These are phyloP conservation scores for Saccharomycopsis javanensis DNA, from an alignment of 805 yeast species.

Conservation along the genomic window DNA sequence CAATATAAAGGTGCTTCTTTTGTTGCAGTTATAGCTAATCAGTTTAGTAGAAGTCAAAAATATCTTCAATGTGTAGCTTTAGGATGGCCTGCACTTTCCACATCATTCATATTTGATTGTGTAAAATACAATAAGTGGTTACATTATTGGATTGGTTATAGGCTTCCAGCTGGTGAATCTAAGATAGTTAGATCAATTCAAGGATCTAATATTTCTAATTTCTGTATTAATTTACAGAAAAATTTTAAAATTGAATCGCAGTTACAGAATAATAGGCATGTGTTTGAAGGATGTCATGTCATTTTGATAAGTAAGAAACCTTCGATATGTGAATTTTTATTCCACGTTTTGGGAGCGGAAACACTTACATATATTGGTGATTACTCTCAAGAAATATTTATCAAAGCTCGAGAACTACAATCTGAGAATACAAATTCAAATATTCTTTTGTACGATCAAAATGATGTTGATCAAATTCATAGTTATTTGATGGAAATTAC, in stretches of 20 bases:
- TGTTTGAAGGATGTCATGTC: constrained; percentile 21
- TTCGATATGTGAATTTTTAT: constrained; percentile 32
- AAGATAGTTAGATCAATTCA: constrained; percentile 32
- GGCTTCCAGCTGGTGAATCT: constrained; percentile 69
- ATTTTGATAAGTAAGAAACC: constrained; percentile 21
- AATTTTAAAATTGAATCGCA: constrained; percentile 30
- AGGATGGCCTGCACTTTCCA: constrained; percentile 79
- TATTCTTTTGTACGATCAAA: constrained; percentile 26
- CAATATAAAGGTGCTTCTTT: constrained; percentile 32
- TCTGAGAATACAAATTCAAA: constrained; percentile 1
- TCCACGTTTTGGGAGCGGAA: constrained; percentile 37
- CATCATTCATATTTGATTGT: constrained; percentile 45
- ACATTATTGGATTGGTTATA: constrained; percentile 40
- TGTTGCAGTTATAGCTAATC: constrained; percentile 56
- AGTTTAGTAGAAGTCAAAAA: constrained; percentile 56
- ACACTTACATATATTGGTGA: constrained; percentile 16
- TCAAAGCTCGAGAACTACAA: background rate
- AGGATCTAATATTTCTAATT: constrained; percentile 41
- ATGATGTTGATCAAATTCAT: constrained; percentile 7
- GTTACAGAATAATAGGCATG: constrained; percentile 30
- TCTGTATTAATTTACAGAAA: constrained; percentile 29
- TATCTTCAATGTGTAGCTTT: constrained; percentile 68
- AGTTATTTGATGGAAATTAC: background rate
- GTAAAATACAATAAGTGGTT: constrained; percentile 25
- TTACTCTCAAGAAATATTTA: background rate